Conservation (phyloP, 805 yeast genomes). For the Myxozyma neglecta region DNA sequence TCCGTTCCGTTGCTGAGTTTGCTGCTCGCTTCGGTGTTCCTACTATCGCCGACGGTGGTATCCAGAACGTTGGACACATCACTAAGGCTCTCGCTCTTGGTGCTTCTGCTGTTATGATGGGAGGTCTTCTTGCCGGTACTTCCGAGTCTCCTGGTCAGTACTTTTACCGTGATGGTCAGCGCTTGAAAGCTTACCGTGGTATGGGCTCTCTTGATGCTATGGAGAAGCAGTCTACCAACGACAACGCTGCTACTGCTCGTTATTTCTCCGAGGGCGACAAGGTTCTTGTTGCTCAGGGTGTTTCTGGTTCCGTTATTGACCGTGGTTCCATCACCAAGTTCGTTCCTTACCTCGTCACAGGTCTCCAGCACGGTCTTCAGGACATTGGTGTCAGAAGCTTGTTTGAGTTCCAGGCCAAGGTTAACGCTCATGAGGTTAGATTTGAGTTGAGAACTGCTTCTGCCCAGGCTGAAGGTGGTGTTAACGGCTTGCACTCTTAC, state of each 20-base stretch:
- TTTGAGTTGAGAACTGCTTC: slow-evolving; percentile 98
- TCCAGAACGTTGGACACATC: slow-evolving; percentile 97
- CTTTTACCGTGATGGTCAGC: slow-evolving; percentile 96
- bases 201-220: slow-evolving; percentile 99
- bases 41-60: slow-evolving; percentile 99
- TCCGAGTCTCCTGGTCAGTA: slow-evolving; percentile 98
- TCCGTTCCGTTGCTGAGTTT: slow-evolving; percentile 88
- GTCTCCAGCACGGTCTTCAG: slow-evolving; percentile 98
- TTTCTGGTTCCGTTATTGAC: slow-evolving; percentile 93
- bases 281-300: slow-evolving; percentile 99
- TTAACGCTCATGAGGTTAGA: slow-evolving; percentile 70
- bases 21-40: slow-evolving; percentile 96
- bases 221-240: slow-evolving; percentile 79
- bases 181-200: slow-evolving; percentile 96
- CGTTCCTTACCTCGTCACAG: slow-evolving; percentile 89
- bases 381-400: slow-evolving; percentile 86
- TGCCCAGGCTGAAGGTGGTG: slow-evolving; percentile 99
- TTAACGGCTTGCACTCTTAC: slow-evolving; percentile 91
- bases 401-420: slow-evolving; percentile 60
- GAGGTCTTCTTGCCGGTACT: slow-evolving; percentile 98
- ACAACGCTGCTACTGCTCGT: slow-evolving; percentile 97
- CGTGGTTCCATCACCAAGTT: slow-evolving; percentile 94
- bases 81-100: slow-evolving; percentile 95
- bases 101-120: slow-evolving; percentile 98
- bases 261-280: slow-evolving; percentile 95